Evolutionary conservation across 805 yeast genomes (phyloP).

Genomic region (Vanderwaltozyma yarrowii): DNA sequence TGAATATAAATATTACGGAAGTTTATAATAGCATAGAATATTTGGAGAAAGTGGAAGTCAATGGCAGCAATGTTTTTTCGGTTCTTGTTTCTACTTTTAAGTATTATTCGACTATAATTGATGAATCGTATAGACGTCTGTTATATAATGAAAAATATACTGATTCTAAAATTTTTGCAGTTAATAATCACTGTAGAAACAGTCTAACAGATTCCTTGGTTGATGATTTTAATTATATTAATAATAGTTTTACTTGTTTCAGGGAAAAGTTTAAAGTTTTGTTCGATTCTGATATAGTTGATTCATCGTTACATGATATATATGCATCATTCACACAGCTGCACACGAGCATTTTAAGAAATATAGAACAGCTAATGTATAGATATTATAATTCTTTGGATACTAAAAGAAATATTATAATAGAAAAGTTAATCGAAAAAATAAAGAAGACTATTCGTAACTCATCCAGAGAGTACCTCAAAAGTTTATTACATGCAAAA

Average conservation of each 20-base stretch:
- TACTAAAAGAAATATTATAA: background rate
- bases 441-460: no score
- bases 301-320: no score
- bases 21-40: slow-evolving; percentile 7
- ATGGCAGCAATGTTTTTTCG: background rate
- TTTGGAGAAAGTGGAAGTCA: slow-evolving; percentile 1
- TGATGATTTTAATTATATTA: background rate
- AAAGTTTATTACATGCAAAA: no score
- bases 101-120: slow-evolving; percentile 3
- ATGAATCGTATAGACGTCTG: background rate
- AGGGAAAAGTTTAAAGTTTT: no score
- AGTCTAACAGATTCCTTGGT: background rate
- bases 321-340: background rate
- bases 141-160: slow-evolving; percentile 7
- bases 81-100: slow-evolving; percentile 1
- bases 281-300: no score
- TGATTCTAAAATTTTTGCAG: slow-evolving; percentile 5
- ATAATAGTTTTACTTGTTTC: no score
- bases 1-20: slow-evolving; percentile 4
- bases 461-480: background rate
- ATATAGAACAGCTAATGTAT: background rate
- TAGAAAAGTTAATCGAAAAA: background rate
- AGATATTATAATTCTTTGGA: background rate
- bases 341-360: background rate
- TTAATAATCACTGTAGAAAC: background rate